Percentiles rank a stretch among this genome's conserved stretches.
Conservation (phyloP, 2,329 filamentous ascomycete genomes). For the Colletotrichum endophyticum region DNA sequence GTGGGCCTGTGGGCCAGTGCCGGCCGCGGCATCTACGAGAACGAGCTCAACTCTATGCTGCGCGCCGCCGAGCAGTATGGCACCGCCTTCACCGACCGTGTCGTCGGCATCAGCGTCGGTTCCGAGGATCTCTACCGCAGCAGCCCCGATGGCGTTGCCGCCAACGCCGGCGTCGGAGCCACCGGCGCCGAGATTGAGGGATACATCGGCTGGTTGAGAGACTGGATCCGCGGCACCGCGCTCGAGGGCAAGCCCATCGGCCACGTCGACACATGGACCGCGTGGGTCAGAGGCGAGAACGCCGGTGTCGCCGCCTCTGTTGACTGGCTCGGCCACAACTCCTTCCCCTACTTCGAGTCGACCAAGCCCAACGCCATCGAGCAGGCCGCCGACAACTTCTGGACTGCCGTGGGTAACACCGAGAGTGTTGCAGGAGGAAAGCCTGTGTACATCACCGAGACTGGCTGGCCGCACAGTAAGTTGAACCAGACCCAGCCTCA, state of each 20-base stretch:
- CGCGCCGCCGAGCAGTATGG: conserved; percentile 51
- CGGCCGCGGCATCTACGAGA: conserved; percentile 40
- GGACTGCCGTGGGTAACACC: conserved; percentile 39
- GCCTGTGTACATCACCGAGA: conserved; percentile 57
- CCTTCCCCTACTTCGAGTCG: conserved; percentile 59
- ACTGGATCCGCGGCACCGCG: conserved; percentile 45
- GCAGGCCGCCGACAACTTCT: conserved; percentile 46
- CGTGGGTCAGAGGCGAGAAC: conserved; percentile 55
- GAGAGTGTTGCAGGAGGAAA: conserved; percentile 44
- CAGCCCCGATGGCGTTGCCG: conserved; percentile 5
- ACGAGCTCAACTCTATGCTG: conserved; percentile 56
- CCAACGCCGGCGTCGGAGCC: conserved; percentile 23
- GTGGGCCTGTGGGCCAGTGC: conserved; percentile 55
- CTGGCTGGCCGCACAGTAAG: conserved; percentile 57
- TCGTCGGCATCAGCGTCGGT: conserved; percentile 59
- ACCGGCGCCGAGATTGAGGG: conserved; percentile 54
- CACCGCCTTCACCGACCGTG: conserved; percentile 43
- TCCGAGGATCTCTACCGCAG: conserved; percentile 60
- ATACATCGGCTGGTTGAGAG: conserved; percentile 62
- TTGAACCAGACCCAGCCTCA: not conserved
- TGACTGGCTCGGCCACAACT: conserved; percentile 59
- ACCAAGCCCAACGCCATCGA: conserved; percentile 32
- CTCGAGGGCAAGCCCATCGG: conserved; percentile 46
- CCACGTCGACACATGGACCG: conserved; percentile 63
- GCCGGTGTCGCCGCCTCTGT: conserved; percentile 46